Conservation (phyloP, 208 protist species). For the Phytomonas sp. region DNA sequence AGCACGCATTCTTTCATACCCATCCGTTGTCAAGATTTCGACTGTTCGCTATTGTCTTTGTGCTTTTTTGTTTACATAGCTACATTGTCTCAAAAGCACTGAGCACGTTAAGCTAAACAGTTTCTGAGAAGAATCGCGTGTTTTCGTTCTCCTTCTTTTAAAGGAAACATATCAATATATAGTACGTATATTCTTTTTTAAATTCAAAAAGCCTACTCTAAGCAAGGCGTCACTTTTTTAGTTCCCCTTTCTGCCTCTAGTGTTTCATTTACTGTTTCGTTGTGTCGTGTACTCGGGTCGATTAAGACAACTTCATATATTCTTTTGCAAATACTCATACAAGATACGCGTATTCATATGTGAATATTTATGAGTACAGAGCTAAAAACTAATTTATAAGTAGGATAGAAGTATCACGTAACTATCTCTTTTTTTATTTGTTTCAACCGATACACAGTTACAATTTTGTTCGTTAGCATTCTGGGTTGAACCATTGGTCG, state of each 20-base stretch:
- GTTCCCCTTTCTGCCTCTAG: conserved; percentile 8
- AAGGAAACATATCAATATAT: not conserved
- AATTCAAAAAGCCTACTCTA: not conserved
- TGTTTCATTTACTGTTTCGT: conserved; percentile 9
- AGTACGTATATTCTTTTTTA: conserved; percentile 7
- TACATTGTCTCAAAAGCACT: not conserved
- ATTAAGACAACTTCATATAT: conserved; percentile 1
- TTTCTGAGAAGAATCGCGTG: not conserved
- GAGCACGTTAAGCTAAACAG: not conserved
- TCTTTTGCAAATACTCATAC: conserved; percentile 7
- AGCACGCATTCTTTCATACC: not conserved
- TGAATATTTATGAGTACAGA: conserved; percentile 19
- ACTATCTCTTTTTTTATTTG: conserved; percentile 8
- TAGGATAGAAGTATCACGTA: not conserved
- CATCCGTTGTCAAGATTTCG: not conserved
- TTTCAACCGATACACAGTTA: not conserved
- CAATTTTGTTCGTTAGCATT: not conserved
- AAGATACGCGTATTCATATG: conserved; percentile 8
- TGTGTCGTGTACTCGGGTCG: conserved; percentile 1
- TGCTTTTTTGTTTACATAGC: not conserved
- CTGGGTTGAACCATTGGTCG: not conserved
- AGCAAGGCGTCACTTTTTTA: not conserved
- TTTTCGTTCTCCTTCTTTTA: not conserved
- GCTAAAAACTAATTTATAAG: conserved; percentile 4
- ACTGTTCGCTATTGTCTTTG: not conserved